phyloP scores from a whole-genome alignment of 306 rosid genomes.

The Quercus suber region DNA sequence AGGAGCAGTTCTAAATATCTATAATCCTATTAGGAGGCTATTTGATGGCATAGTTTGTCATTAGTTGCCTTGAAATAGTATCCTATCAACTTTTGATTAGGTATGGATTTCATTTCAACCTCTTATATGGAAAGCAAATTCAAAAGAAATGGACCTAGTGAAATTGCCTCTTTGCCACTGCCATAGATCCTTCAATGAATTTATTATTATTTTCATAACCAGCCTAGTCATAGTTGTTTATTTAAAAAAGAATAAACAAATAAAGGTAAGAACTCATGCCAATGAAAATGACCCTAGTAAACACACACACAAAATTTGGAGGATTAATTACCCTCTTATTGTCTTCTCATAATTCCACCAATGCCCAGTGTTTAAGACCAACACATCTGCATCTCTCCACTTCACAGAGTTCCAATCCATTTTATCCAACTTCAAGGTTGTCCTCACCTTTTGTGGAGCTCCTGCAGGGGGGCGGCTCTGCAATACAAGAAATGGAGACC shows the following conservation, averaged over 20 bases:
- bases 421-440: slow-evolving; percentile 68
- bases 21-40: neutral
- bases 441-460: slow-evolving; percentile 30
- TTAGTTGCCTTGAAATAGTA: neutral
- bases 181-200: neutral
- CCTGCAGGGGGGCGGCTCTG: slow-evolving; percentile 70
- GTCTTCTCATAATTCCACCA: slow-evolving; percentile 93
- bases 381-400: slow-evolving; percentile 78
- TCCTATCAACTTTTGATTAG: neutral
- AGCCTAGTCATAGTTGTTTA: neutral
- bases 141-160: neutral
- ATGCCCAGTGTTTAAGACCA: slow-evolving; percentile 83
- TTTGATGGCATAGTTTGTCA: neutral
- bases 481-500: slow-evolving; percentile 80
- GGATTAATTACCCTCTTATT: slow-evolving; percentile 56
- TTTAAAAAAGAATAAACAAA: neutral
- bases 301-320: neutral
- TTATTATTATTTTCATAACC: neutral
- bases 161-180: neutral
- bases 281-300: neutral
- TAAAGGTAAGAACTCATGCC: neutral
- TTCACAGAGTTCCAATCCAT: slow-evolving; percentile 80
- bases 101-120: neutral
- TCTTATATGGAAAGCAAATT: neutral
- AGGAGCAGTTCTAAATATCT: neutral